A percentile compares a stretch with the other conserved stretches of the same genome.
phyloP scores from a whole-genome alignment of 164 flowering plant genomes.

The Euptelea pleiosperma region DNA sequence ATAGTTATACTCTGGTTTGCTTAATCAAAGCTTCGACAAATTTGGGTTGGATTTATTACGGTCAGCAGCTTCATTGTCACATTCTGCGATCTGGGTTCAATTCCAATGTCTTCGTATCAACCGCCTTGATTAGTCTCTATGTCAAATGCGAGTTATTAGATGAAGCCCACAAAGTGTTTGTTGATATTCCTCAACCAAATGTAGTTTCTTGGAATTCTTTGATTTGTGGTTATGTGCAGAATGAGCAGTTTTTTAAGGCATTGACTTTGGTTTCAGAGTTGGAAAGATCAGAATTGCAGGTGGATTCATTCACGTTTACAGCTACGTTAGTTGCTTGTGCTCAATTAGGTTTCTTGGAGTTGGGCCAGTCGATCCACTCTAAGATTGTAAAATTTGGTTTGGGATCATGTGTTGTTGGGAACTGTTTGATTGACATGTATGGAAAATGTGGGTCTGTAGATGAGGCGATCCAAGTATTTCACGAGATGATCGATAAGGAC shows the following conservation, averaged over 20 bases:
- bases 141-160: constrained; percentile 22
- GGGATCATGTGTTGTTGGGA: constrained; percentile 30
- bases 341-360: constrained; percentile 25
- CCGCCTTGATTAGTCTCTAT: constrained; percentile 43
- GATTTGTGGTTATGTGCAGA: constrained; percentile 51
- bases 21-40: constrained; percentile 35
- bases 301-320: constrained; percentile 48
- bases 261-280: constrained; percentile 40
- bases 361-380: constrained; percentile 51
- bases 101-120: constrained; percentile 37
- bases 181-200: constrained; percentile 54
- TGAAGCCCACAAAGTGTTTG: constrained; percentile 50
- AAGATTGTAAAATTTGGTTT: constrained; percentile 43
- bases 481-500: constrained; percentile 36
- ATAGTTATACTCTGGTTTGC: constrained; percentile 34
- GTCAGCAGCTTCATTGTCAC: constrained; percentile 47
- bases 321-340: constrained; percentile 53
- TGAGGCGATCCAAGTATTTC: constrained; percentile 43
- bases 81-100: constrained; percentile 42
- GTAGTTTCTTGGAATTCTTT: constrained; percentile 66
- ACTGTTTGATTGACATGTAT: constrained; percentile 71
- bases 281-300: constrained; percentile 29
- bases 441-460: constrained; percentile 55
- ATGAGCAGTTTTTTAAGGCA: constrained; percentile 37
- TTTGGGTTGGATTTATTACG: constrained; percentile 24